phyloP scores from a whole-genome alignment of 306 rosid genomes.

The Ormosia emarginata region DNA sequence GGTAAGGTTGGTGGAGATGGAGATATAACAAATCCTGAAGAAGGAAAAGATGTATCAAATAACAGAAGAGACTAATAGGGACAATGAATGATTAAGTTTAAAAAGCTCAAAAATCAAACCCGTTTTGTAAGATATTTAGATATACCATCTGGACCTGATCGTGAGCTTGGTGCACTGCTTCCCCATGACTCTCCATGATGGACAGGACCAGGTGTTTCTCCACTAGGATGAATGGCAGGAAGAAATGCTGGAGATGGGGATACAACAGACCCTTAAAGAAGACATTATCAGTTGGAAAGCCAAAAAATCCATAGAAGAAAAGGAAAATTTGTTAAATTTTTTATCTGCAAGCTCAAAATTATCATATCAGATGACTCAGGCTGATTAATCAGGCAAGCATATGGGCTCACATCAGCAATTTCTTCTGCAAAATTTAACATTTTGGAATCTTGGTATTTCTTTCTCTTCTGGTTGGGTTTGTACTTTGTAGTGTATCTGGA shows the following conservation, averaged over 20 bases:
- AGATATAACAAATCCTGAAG: slow-evolving; percentile 47
- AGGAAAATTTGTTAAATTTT: not conserved
- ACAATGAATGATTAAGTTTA: not conserved
- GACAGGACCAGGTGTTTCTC: slow-evolving; percentile 51
- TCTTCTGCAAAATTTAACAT: slow-evolving; percentile 5
- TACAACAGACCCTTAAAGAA: slow-evolving; percentile 45
- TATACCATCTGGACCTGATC: slow-evolving; percentile 30
- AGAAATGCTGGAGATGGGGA: slow-evolving; percentile 56
- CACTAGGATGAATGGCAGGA: slow-evolving; percentile 39
- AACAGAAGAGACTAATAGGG: not conserved
- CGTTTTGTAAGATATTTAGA: not conserved
- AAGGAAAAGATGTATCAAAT: not conserved
- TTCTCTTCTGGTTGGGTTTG: not conserved
- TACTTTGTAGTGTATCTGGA: not conserved
- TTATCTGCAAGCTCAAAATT: not conserved
- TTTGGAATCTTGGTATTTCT: not conserved
- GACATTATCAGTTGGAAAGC: slow-evolving; percentile 1
- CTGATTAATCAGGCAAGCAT: not conserved
- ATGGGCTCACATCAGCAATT: not conserved
- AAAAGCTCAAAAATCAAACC: slow-evolving; percentile 9
- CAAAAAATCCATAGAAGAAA: not conserved
- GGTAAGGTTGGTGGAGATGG: slow-evolving; percentile 49
- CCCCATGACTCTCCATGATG: slow-evolving; percentile 39
- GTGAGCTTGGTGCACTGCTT: slow-evolving; percentile 47
- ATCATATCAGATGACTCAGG: not conserved